Evolutionary conservation across 2,329 filamentous ascomycete genomes (phyloP).

Genomic region (Monilinia fructicola): DNA sequence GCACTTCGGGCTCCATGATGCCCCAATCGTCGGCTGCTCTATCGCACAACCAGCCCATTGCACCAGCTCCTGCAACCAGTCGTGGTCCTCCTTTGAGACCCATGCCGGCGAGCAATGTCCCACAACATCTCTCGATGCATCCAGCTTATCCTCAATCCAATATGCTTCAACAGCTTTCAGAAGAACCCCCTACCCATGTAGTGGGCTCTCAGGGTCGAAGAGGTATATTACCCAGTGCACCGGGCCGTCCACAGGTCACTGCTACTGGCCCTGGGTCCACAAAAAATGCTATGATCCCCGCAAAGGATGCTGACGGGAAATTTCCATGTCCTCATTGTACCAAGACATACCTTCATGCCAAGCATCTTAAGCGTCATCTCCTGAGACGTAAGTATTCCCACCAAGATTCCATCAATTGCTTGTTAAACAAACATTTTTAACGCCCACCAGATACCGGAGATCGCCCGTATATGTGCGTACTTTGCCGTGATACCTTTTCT

Average conservation of each 20-base stretch:
- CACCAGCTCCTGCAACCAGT: conserved; percentile 62
- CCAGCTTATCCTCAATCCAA: conserved; percentile 58
- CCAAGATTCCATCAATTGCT: conserved; percentile 21
- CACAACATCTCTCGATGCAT: conserved; percentile 48
- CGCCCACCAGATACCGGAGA: conserved; percentile 79
- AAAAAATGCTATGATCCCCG: conserved; percentile 82
- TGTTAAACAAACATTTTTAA: conserved; percentile 33
- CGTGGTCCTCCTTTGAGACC: conserved; percentile 60
- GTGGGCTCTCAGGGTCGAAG: conserved; percentile 92
- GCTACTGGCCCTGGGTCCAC: conserved; percentile 64
- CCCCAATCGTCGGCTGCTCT: conserved; percentile 65
- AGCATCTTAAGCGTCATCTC: conserved; percentile 95
- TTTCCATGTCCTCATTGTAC: conserved; percentile 98
- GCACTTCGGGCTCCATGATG: conserved; percentile 60
- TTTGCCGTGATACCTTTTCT: conserved; percentile 97
- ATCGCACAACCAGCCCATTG: conserved; percentile 73
- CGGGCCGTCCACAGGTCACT: conserved; percentile 77
- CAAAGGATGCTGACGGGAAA: conserved; percentile 96
- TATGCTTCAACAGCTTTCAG: conserved; percentile 55
- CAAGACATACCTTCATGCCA: conserved; percentile 95
- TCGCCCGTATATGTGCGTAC: conserved; percentile 95
- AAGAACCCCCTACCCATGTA: conserved; percentile 79
- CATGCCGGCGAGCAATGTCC: conserved; percentile 64
- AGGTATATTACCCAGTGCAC: conserved; percentile 87
- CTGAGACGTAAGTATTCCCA: conserved; percentile 73